phyloP scores from a whole-genome alignment of 2,329 filamentous ascomycete species.

The Penicillium sp. region DNA sequence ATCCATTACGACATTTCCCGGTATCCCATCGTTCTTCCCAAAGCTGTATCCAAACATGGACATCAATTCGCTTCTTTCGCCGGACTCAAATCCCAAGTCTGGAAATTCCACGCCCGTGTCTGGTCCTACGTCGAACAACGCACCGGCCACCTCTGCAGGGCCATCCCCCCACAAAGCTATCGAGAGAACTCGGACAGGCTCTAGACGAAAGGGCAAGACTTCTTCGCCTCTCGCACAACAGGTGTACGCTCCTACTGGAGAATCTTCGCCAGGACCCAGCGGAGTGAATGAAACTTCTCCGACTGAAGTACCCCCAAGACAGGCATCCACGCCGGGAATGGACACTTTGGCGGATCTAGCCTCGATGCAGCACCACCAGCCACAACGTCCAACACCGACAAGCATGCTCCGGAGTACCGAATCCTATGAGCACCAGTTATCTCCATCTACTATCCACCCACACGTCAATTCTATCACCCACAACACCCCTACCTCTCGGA shows the following conservation, averaged over 20 bases:
- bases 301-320: conserved; percentile 36
- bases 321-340: conserved; percentile 48
- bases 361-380: conserved; percentile 48
- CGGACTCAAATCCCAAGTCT: conserved; percentile 42
- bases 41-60: conserved; percentile 38
- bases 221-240: conserved; percentile 46
- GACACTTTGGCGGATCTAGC: conserved; percentile 50
- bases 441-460: conserved; percentile 43
- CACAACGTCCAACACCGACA: conserved; percentile 40
- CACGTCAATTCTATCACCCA: conserved; percentile 38
- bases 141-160: conserved; percentile 24
- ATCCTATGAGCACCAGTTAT: conserved; percentile 44
- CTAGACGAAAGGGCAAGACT: conserved; percentile 35
- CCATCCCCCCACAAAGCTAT: conserved; percentile 38
- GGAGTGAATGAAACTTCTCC: conserved; percentile 38
- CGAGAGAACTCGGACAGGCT: conserved; percentile 36
- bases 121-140: conserved; percentile 28
- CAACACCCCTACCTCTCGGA: conserved; percentile 41
- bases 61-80: conserved; percentile 48
- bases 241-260: conserved; percentile 39
- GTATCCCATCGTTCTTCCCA: conserved; percentile 8
- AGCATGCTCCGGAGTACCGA: conserved; percentile 38
- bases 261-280: conserved; percentile 36
- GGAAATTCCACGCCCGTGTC: conserved; percentile 33
- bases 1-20: conserved; percentile 13